Evolutionary conservation across 495 filamentous ascomycete genomes (phyloP), one percentile per base, ranked within the genome.

Genomic region (Aspergillus hancockii): DNA sequence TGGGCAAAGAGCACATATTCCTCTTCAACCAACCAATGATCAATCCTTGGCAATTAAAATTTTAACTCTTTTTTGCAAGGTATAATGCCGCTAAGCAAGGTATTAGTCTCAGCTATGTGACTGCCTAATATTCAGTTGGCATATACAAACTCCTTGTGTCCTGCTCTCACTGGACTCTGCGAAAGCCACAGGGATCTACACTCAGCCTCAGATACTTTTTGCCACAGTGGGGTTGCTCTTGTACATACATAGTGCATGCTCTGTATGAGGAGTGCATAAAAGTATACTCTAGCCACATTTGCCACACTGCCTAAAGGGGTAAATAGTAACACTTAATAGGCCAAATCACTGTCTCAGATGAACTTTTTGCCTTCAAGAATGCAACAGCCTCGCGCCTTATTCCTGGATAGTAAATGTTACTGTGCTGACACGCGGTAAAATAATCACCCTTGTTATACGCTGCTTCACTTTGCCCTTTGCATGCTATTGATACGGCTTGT

Each of bases 191-290:
- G 51, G 34, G 50, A 52, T 52, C 28, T 18, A 30, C 50, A 38
- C 25, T 40, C 32, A 53, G 51, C 51, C 51, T 53, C 51, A 53
- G 16, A 3, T 5, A 19, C 5, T 30, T 34, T 40, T 53, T 40
- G 51, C 51, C 51, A 53, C 51, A 36, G 51, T 53, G 51, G 51
- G 32, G 51, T 31, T 3, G 30, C 16, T 32, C 50, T 30, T 34
- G 23, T 52, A 52, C 30, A 23, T 52, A n/a, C 25, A 8, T 9
- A 25, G 18, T 49, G 22, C 46, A 21, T 49, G 0, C 47, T 36
- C 34, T 45, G 41, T 19, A 45, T 45, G 41, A 45, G 8, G 14
- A 13, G n/a, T 45, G 41, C 16, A 19, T 21, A 45, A 45, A 28
- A 18, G 41, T 21, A 45, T 45, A 10, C 41, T 45, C 43, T 23